phyloP scores from a whole-genome alignment of 2,329 filamentous ascomycete species.

The Hypoxylon sp. region DNA sequence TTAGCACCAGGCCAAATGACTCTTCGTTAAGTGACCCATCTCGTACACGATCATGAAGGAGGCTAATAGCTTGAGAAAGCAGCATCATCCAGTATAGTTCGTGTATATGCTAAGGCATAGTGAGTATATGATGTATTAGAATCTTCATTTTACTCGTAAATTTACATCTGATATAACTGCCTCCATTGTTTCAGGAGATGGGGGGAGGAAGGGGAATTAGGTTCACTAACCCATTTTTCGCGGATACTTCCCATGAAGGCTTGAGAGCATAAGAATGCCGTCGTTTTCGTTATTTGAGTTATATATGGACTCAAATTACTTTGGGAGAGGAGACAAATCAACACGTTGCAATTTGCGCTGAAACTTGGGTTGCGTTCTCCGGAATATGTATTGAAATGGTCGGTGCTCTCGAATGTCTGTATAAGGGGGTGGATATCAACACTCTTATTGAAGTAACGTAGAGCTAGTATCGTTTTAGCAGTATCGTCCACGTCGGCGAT shows the following conservation, averaged over 20 bases:
- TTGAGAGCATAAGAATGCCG: conserved; percentile 42
- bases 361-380: conserved; percentile 53
- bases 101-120: conserved; percentile 12
- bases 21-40: neutral
- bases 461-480: neutral
- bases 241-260: conserved; percentile 30
- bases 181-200: no score
- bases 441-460: neutral
- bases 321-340: conserved; percentile 48
- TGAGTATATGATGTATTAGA: neutral
- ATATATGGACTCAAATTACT: conserved; percentile 32
- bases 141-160: no score
- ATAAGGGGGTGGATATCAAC: neutral
- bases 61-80: conserved; percentile 4
- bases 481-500: neutral
- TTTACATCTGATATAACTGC: no score
- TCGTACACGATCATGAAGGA: conserved; percentile 6
- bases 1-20: conserved; percentile 1
- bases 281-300: conserved; percentile 50
- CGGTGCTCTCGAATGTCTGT: neutral
- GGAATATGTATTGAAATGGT: conserved; percentile 54
- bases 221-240: conserved; percentile 50
- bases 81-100: conserved; percentile 34
- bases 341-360: conserved; percentile 55
- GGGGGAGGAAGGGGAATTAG: neutral